Evolutionary conservation across 164 flowering plant species (phyloP), one percentile per base, ranked within the genome.

Genomic region (Chimonanthus salicifolius): DNA sequence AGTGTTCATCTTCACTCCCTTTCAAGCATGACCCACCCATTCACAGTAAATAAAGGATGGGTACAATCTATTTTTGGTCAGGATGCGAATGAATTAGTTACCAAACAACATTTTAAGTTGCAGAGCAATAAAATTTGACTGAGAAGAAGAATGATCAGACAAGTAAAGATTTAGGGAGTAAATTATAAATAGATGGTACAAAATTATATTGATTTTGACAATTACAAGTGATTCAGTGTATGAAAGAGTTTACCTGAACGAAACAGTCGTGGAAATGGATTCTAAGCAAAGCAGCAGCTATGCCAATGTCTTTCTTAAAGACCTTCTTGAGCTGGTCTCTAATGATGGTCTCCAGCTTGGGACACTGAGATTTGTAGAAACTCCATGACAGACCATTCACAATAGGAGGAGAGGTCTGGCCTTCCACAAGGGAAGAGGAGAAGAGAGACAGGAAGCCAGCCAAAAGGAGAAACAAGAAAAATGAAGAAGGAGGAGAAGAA

Each of bases 191-290:
- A 33, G 33, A 33, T 1, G 33, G 33, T 33, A 33, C 33, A 33
- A 33, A 33, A 33, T 33, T 33, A 33, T 33, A 33, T 33, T 33
- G 33, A 33, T 33, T 33, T 33, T 33, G 33, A 33, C 33, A 33
- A 33, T 33, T 33, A 33, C 1, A 33, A 33, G 33, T 33, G 33
- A 33, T 33, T 33, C 33, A 0, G 0, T 33, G 33, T 33, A 33
- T 33, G 33, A 1, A 33, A 33, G 33, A 33, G 33, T 33, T 50
- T 76, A 90, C 92, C 89, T 86, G 89, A 78, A 90, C 92, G 71
- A 88, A 90, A 79, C 91, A 90, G 77, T 88, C 92, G 54, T 88
- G 94, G 82, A 90, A 90, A 74, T 88, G 92, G 72, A 88, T 79
- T 16, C 94, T 89, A 47, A 90, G 90, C 74, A 90, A 69, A 71